Base-by-base conservation (phyloP, 495 filamentous ascomycete genomes). In the Letharia columbiana region DNA sequence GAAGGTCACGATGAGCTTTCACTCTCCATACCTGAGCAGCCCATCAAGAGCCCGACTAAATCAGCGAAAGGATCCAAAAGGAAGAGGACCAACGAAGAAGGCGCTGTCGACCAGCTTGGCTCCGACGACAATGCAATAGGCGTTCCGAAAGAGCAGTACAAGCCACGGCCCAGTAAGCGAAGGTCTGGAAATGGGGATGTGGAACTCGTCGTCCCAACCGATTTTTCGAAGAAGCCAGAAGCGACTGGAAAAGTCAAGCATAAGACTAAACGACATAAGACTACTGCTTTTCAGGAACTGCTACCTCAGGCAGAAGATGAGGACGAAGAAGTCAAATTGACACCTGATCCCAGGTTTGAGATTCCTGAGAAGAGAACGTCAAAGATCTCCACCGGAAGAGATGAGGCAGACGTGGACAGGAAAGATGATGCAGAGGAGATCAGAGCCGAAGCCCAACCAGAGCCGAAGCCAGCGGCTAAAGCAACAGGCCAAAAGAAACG, bases 141-240 rank as follows among this genome's bases (percentile, higher is more conserved):
- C 18, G n/a, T 74, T 2, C 72, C 68, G 4, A 66, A 60, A 49
- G 73, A 74, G 60, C 42, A 70, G 18, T 74, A 74, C 44, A 56
- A 72, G 61, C 73, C 73, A 7, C 60, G 73, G 23, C 73, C 73
- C 42, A 74, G 69, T 50, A 68, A 70, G 39, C 72, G 70, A 2
- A 62, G 69, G 33, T 66, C 66, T 31, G 61, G 58, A 10, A 61
- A 20, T 39, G 40, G 39, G 2, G 42, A 64, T 7, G 62, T 63
- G 40, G 66, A 71, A 23, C 2, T 72, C 8, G 8, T 72, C 3
- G 56, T 69, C 23, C 66, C 72, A 18, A 49, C 52, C 15, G 71
- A 73, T 41, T 73, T 71, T 50, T 73, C 72, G 12, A 73, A 73
- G 54, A 57, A 62, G 31, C 72, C 72, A n/a, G 72, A 73, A 66